Base-by-base conservation (phyloP, 257 asterid genomes). In the Dorcoceras hygrometricum region DNA sequence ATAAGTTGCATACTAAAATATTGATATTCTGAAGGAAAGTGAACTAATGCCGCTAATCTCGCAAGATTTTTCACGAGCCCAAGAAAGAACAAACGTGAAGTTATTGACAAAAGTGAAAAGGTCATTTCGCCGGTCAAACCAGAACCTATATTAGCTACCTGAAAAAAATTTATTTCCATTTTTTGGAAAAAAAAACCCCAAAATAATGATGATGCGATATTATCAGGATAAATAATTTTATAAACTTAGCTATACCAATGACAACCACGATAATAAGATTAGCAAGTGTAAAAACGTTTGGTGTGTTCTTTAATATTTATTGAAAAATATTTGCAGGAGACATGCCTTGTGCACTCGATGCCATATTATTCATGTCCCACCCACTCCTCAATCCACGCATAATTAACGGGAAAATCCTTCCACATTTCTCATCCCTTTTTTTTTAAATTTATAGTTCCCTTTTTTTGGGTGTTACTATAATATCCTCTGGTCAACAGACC, bases 1-100 rank as follows among this genome's bases (percentile, higher is more conserved):
- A n/a, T n/a, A n/a, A n/a, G n/a, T n/a, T n/a, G n/a, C n/a, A n/a
- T n/a, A n/a, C n/a, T n/a, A n/a, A n/a, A n/a, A n/a, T n/a, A n/a
- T n/a, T n/a, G n/a, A n/a, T n/a, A n/a, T n/a, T n/a, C n/a, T n/a
- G n/a, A n/a, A n/a, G n/a, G n/a, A n/a, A n/a, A n/a, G 20, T 12
- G 1, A 43, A 14, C 16, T 14, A 43, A 43, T 43, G 53, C 7
- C 53, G 53, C 2, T 4, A 32, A 10, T 61, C 53, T 28, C 51
- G 66, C 66, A 32, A 29, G 54, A 61, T 31, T 61, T n/a, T 61
- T 32, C 66, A 25, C 46, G 29, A 60, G 29, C n/a, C 8, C 51
- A 16, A 29, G 65, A 60, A 4, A 18, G 22, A 31, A 39, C 57
- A 36, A 36, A 36, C 28, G 55, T 23, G 18, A 36, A 32, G 26